Conservation (phyloP, 257 asterid genomes). For the Haberlea rhodopensis region DNA sequence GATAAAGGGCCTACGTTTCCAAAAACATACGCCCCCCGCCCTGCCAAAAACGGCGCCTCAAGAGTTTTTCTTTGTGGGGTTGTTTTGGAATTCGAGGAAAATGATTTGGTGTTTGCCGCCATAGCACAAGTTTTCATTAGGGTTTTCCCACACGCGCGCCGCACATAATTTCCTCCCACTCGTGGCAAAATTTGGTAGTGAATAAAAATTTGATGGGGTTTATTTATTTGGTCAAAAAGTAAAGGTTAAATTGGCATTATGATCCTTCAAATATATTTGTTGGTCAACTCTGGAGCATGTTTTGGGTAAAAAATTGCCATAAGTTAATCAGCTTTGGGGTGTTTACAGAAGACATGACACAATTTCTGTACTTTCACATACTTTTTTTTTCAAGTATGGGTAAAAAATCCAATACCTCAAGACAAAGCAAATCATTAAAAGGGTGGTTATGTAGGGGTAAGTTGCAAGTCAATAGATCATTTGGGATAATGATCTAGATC, state of each 20-base stretch:
- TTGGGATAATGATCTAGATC: no score
- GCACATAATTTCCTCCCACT: background rate
- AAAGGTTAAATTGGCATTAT: background rate
- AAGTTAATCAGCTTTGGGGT: no score
- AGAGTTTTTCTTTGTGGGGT: conserved; percentile 24
- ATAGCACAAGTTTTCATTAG: conserved; percentile 1
- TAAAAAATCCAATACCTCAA: no score
- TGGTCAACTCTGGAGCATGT: background rate
- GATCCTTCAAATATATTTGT: no score
- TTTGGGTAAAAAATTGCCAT: background rate
- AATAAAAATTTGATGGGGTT: background rate
- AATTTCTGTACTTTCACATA: no score
- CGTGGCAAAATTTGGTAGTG: conserved; percentile 23
- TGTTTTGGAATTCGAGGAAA: conserved; percentile 25
- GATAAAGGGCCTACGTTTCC: conserved; percentile 23
- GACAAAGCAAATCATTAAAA: no score
- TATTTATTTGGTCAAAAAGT: background rate
- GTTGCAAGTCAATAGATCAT: no score
- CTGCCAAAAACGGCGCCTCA: conserved; percentile 35
- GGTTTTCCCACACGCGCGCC: conserved; percentile 21
- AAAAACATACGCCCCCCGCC: conserved; percentile 40
- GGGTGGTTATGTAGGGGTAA: no score
- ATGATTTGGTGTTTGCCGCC: conserved; percentile 57
- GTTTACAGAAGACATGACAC: no score
- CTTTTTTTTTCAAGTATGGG: no score